Base-by-base conservation (phyloP, 1,139 yeast genomes). In the Geotrichum armillariae region DNA sequence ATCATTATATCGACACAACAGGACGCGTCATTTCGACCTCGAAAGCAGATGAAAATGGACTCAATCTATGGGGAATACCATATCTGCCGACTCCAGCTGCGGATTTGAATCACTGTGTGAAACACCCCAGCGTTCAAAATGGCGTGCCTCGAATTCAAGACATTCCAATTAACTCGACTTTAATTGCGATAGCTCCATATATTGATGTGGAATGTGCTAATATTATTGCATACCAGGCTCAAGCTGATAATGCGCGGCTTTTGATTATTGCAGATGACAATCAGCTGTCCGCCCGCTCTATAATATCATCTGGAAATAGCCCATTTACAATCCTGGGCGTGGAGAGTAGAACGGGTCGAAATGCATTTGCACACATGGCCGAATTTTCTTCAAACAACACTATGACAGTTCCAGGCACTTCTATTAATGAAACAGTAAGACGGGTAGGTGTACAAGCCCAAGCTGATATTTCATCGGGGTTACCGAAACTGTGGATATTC, bases 401-500 rank as follows among this genome's bases (percentile, higher is more conserved):
- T 4, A 35, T 41, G 18, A 1, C 42, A 1, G 34, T 53, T 17
- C 53, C 55, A 5, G 39, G 38, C 3, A 36, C 39, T 2, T 2
- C 23, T 2, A 25, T 36, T 8, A 27, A 34, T 8, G 34, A 22
- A 20, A 34, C 52, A 2, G 11, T 53, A 2, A 17, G 31, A n/a
- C 36, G 55, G n/a, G 32, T 53, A 8, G 53, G 53, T 2, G 22
- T 53, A 5, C 48, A 40, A 17, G 29, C 47, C 9, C 40, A 37
- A 23, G 40, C 39, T 18, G 41, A 46, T 12, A 5, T 25, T 6
- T 20, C 33, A 1, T 35, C 41, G 2, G 44, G 44, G 4, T 33
- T 47, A 12, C 49, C 58, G 2, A 41, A 38, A 11, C 33, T 56
- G 6, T 56, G 58, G 58, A 50, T 55, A 3, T 53, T 50, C 42